These are phyloP conservation scores for Meira miltonrushii DNA, from an alignment of 1,284 basidiomycete genomes.

Conservation along the genomic window DNA sequence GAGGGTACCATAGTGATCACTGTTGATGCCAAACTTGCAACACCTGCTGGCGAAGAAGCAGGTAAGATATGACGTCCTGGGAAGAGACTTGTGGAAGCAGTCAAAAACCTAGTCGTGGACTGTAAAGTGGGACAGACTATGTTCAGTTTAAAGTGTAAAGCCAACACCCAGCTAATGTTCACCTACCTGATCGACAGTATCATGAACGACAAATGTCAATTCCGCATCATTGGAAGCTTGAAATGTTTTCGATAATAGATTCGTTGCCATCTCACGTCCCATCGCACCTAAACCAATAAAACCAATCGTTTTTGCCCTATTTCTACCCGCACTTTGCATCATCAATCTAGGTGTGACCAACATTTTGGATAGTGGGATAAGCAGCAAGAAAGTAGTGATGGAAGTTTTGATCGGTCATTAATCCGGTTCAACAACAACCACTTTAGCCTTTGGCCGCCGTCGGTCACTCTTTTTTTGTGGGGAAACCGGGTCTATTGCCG, in stretches of 20 bases:
- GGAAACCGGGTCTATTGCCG: too few species aligned
- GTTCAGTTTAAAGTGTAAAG: too few species aligned
- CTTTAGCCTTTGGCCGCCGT: too few species aligned
- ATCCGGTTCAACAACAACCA: too few species aligned
- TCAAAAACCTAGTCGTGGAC: conserved; percentile 35
- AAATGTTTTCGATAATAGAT: conserved; percentile 37
- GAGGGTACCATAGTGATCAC: conserved; percentile 82
- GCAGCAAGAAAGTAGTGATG: too few species aligned
- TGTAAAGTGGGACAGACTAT: conserved; percentile 15
- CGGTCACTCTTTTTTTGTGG: too few species aligned
- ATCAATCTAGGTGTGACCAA: too few species aligned
- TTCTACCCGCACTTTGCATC: background rate
- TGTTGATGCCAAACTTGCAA: conserved; percentile 59
- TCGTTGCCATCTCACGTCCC: conserved; percentile 45
- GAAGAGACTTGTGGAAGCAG: conserved; percentile 27
- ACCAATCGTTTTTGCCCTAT: conserved; percentile 37
- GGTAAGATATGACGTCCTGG: conserved; percentile 45
- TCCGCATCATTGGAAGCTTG: conserved; percentile 23
- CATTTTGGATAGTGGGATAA: too few species aligned
- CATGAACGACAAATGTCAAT: conserved; percentile 36
- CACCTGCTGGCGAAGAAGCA: conserved; percentile 52
- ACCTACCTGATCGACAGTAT: conserved; percentile 27
- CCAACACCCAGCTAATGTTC: too few species aligned
- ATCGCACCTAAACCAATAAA: conserved; percentile 49
- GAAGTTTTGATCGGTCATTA: too few species aligned